Evolutionary conservation across 495 filamentous ascomycete genomes (phyloP).

Genomic region (Neurospora cerealis): DNA sequence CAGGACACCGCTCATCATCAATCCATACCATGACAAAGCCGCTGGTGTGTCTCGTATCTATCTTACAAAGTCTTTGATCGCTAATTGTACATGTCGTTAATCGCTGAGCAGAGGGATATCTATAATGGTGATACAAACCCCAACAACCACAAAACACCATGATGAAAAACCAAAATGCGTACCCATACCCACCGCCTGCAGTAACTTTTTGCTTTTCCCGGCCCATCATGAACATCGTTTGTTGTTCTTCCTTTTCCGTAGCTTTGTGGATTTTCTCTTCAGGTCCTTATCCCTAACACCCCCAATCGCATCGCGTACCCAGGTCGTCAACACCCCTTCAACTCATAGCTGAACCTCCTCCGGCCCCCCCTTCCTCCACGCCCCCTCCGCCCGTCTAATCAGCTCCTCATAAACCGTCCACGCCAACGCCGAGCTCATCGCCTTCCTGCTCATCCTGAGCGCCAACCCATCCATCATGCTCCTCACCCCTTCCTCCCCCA

Average conservation of each 20-base stretch:
- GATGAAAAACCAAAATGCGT: background rate
- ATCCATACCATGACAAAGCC: background rate
- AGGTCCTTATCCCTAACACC: background rate
- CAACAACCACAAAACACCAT: background rate
- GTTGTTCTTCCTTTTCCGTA: background rate
- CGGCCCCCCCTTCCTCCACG: constrained; percentile 28
- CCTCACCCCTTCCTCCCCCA: constrained; percentile 68
- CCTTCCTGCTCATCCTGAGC: constrained; percentile 84
- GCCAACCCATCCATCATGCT: constrained; percentile 82
- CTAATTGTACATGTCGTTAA: background rate
- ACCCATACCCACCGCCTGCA: background rate
- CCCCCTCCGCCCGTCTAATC: constrained; percentile 62
- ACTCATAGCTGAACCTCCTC: background rate
- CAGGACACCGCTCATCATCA: background rate
- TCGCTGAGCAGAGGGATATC: background rate
- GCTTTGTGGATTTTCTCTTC: background rate
- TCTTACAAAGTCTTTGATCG: background rate
- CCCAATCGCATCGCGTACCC: too few relatives aligned
- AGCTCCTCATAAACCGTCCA: constrained; percentile 98
- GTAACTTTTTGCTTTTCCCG: background rate
- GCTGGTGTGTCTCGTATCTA: background rate
- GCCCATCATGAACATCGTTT: background rate
- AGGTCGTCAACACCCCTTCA: background rate
- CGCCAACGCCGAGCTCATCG: constrained; percentile 78
- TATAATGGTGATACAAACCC: background rate